Base-by-base conservation (phyloP, 2,329 filamentous ascomycete species). In the Fusarium domesticum region DNA sequence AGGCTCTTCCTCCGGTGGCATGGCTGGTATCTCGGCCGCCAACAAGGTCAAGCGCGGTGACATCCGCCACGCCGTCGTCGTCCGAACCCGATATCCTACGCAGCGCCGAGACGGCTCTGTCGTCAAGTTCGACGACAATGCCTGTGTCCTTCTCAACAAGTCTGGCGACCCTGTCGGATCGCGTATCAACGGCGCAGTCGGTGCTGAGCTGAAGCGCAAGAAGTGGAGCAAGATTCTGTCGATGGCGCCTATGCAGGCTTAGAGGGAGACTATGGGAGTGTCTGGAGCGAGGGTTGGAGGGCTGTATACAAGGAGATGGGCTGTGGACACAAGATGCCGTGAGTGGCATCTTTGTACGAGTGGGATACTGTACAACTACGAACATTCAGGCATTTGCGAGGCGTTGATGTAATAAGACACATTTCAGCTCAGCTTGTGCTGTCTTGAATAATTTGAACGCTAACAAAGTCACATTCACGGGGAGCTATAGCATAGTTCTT, bases 191-290 rank as follows among this genome's bases (percentile, higher is more conserved):
- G 89, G 91, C 55, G 82, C 97, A 35, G 93, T 98, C 35, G 93
- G 90, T 47, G 79, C 84, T 20, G 93, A 98, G 74, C 71, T 98
- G 68, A 84, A 88, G 66, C 82, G 88, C 65, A 93, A 88, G 77
- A 86, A 95, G 73, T 98, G 93, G 93, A 95, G 90, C 61, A 98
- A 97, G 81, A 97, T 98, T 61, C 71, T 98, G 65, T 95, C 89
- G 58, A 81, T 98, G 78, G 93, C 93, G 42, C 92, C 93, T 17
- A 77, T 78, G 71, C 76, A 81, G 59, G 78, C 73, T 30, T 81
- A 70, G 58, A 42, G 10, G 30, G 39, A 36, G 14, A 14, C 32
- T 38, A n/a, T 3, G 31, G 11, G 11, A n/a, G n/a, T n/a, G n/a
- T n/a, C n/a, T n/a, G n/a, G 33, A 32, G 23, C 33, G 28, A 25